Base-by-base conservation (phyloP, 192 early-diverging fungal genomes). In the Backusella tuberculispora region DNA sequence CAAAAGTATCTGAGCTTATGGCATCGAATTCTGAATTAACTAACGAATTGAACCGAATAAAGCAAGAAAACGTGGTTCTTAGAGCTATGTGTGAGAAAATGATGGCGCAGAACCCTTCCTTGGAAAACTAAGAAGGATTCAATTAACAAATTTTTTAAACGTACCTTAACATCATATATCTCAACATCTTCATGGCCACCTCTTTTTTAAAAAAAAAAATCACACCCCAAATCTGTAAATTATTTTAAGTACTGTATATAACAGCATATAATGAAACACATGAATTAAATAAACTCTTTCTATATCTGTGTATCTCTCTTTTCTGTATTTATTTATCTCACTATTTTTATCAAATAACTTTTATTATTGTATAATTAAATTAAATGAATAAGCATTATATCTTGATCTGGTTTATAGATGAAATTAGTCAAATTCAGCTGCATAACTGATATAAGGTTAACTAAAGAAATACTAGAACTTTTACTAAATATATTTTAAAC, bases 1-100 rank as follows among this genome's bases (percentile, higher is more conserved):
- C 45, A 17, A 69, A 19, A 69, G 45, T 69, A 17, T 69, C 68
- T 47, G 12, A 47, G 13, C 44, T 69, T 12, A 45, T 69, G 21
- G 21, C 12, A 15, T 45, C 9, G 5, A 69, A 69, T 47, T 45
- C 19, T 24, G 26, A 47, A 15, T 29, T 69, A 14, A 21, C 24
- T 45, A 10, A 69, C 0, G 68, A 69, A 69, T 47, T 69, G 13
- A 44, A 43, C 2, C 21, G 44, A 69, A 43, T 69, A 19, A 69
- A 69, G 24, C 21, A 69, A 47, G 68, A 69, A 17, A 69, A 69
- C 15, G 45, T 19, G 26, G 44, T 17, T 34, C 42, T 69, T 8
- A 21, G 68, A 29, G 42, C 68, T 43, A 45, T 69, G 68, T 60
- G 21, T 3, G 53, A 60, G 21, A 60, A 60, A 12, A 60, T 60